Base-by-base conservation (phyloP, 2,329 filamentous ascomycete species). In the Ceratocystiopsis sp. region DNA sequence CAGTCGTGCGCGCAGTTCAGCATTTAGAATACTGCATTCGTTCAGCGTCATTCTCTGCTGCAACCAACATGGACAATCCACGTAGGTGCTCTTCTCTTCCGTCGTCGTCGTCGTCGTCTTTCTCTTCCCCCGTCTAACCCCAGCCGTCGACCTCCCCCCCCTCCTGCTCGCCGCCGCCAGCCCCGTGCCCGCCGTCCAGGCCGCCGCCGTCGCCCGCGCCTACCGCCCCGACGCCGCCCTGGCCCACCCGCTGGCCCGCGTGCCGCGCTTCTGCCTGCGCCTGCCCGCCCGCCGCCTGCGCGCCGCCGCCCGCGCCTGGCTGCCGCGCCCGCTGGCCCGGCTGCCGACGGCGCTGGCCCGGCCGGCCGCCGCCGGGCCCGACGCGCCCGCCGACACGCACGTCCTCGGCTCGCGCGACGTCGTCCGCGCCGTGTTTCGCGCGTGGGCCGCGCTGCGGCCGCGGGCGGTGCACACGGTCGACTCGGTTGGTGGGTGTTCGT, bases 361-460 rank as follows among this genome's bases (percentile, higher is more conserved):
- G n/a, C n/a, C n/a, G n/a, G n/a, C n/a, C n/a, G n/a, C n/a, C n/a
- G n/a, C n/a, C n/a, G 29, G 29, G 7, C 7, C 63, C 16, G 49
- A 61, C 29, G 46, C 55, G 2, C 41, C 71, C 2, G 68, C 65
- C 1, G 51, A 67, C 3, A 50, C 64, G 0, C 58, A 60, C 9
- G 52, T 53, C 1, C 44, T 73, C 19, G 73, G 78, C 49, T 87
- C 81, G 11, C 69, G 83, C 37, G 75, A 68, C 61, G 56, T 83
- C 7, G 67, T 93, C 16, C 62, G 71, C 40, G 67, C 69, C 51
- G 78, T 93, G 45, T 93, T 84, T 55, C 73, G 76, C 36, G 87
- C 81, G 82, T 89, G 93, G 60, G 84, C 85, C 54, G 80, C 89
- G 49, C 66, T 93, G 55, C 84, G 78, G 48, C 86, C 86, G 0